Conservation (phyloP, 805 yeast genomes). For the Nakazawaea pomicola region DNA sequence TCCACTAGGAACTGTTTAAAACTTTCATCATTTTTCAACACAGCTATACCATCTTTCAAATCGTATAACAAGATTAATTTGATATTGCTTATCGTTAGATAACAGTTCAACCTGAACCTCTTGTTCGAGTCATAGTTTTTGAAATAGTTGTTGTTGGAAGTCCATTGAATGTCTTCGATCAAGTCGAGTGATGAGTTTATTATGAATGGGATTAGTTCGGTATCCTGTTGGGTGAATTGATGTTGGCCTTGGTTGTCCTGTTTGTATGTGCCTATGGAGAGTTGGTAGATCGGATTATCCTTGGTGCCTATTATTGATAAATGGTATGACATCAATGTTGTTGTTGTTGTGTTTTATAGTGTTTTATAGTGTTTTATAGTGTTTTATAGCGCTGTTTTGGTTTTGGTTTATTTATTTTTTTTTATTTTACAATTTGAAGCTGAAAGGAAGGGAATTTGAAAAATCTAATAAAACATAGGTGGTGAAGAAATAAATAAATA, state of each 20-base stretch:
- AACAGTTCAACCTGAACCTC: slow-evolving; percentile 78
- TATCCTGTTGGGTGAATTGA: slow-evolving; percentile 61
- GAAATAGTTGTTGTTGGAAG: slow-evolving; percentile 55
- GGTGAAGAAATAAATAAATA: background rate
- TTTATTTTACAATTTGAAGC: background rate
- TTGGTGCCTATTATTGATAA: slow-evolving; percentile 83
- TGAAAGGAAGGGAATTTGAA: no score
- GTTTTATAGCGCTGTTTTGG: background rate
- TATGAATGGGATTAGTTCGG: slow-evolving; percentile 82
- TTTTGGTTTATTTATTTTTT: background rate
- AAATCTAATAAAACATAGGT: background rate
- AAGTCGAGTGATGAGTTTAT: slow-evolving; percentile 86
- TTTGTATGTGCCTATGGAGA: slow-evolving; percentile 75
- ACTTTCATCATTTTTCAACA: slow-evolving; percentile 57
- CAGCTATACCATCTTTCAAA: slow-evolving; percentile 58
- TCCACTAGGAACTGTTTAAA: slow-evolving; percentile 82
- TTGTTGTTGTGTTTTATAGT: slow-evolving; percentile 4
- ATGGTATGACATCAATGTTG: slow-evolving; percentile 63
- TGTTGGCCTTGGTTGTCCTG: slow-evolving; percentile 62
- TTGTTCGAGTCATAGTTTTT: slow-evolving; percentile 84
- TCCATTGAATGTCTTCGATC: slow-evolving; percentile 89
- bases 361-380: no score
- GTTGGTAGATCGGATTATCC: slow-evolving; percentile 83
- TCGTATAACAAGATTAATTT: slow-evolving; percentile 74
- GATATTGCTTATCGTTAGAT: slow-evolving; percentile 81